Evolutionary conservation across 371 early-diverging fungal species (phyloP).

Genomic region (Enterospora canceri): DNA sequence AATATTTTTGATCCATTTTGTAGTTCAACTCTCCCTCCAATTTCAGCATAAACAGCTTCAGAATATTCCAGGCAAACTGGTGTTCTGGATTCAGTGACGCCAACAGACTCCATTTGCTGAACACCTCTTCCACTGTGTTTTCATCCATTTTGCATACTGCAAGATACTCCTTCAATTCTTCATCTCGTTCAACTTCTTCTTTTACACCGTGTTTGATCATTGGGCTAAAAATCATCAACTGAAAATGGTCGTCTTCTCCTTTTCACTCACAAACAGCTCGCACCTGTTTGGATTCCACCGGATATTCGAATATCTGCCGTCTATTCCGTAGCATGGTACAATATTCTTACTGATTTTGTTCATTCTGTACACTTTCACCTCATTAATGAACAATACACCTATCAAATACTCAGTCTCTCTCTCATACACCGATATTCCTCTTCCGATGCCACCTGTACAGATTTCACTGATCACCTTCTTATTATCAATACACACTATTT

Average conservation of each 20-base stretch:
- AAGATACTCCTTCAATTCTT: background rate
- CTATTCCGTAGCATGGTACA: background rate
- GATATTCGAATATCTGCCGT: background rate
- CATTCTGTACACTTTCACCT: background rate
- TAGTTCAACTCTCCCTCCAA: background rate
- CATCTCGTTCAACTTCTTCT: constrained; percentile 5
- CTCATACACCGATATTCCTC: background rate
- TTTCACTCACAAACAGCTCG: constrained; percentile 2
- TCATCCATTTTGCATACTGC: constrained; percentile 3
- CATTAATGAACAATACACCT: constrained; percentile 2
- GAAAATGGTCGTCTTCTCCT: constrained; percentile 1
- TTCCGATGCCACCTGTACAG: background rate
- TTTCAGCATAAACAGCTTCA: constrained; percentile 4
- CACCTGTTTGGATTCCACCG: constrained; percentile 8
- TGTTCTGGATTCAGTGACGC: background rate
- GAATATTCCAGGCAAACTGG: background rate
- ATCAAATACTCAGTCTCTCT: background rate
- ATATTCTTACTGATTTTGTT: background rate
- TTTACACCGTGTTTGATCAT: constrained; percentile 37
- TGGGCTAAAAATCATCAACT: background rate
- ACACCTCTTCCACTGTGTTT: constrained; percentile 16
- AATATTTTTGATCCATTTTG: background rate
- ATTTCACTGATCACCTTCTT: background rate
- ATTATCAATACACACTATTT: background rate
- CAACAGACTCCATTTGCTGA: background rate